These are phyloP conservation scores for Pancytospora philotis DNA, from an alignment of 371 early-diverging fungal genomes.

Conservation along the genomic window DNA sequence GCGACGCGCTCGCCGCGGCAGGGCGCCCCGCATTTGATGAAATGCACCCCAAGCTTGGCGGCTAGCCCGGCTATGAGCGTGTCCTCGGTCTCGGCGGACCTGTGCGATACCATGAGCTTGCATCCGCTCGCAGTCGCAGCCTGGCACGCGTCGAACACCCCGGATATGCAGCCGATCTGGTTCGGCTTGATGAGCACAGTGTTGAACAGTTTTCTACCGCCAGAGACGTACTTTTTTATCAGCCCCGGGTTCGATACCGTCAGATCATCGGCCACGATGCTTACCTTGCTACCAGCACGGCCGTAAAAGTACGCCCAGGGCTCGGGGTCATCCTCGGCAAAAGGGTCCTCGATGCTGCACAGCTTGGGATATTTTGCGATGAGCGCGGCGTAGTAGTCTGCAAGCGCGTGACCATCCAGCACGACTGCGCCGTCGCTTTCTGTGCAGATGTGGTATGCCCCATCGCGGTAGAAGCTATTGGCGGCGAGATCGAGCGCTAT, in stretches of 20 bases:
- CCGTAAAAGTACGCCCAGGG: slow-evolving; percentile 71
- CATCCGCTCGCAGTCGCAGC: slow-evolving; percentile 67
- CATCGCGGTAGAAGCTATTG: slow-evolving; percentile 65
- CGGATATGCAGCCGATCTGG: slow-evolving; percentile 92
- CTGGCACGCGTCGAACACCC: slow-evolving; percentile 75
- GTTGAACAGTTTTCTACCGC: slow-evolving; percentile 84
- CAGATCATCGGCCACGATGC: slow-evolving; percentile 94
- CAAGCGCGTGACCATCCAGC: slow-evolving; percentile 68
- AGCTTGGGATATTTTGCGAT: slow-evolving; percentile 76
- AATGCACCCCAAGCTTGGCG: slow-evolving; percentile 85
- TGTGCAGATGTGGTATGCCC: too few relatives aligned
- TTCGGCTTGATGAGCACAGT: slow-evolving; percentile 91
- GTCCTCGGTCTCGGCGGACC: slow-evolving; percentile 97
- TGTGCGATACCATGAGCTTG: slow-evolving; percentile 96
- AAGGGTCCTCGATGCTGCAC: slow-evolving; percentile 92
- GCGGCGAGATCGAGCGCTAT: slow-evolving; percentile 97
- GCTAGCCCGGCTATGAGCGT: slow-evolving; percentile 91
- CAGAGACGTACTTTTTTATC: slow-evolving; percentile 71
- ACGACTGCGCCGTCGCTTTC: slow-evolving; percentile 88
- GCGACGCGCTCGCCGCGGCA: slow-evolving; percentile 87
- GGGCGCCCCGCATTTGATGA: slow-evolving; percentile 97
- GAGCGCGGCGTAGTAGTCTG: slow-evolving; percentile 71
- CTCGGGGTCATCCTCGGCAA: slow-evolving; percentile 92
- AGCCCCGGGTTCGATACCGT: slow-evolving; percentile 89
- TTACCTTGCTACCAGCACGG: slow-evolving; percentile 63